These are phyloP conservation scores for Acidomyces sp. DNA, from an alignment of 495 filamentous ascomycete genomes.

Conservation along the genomic window DNA sequence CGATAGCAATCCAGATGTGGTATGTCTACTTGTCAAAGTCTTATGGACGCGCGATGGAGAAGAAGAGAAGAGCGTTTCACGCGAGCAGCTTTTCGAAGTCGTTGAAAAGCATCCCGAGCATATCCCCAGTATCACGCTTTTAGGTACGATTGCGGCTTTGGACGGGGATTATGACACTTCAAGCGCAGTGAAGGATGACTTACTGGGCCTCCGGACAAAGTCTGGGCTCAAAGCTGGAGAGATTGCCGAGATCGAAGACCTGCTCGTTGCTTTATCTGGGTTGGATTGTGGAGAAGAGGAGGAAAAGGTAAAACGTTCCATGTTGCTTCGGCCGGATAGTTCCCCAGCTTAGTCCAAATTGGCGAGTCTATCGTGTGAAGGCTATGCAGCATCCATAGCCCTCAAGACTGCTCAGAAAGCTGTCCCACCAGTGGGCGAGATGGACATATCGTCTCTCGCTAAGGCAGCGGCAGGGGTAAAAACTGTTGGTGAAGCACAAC, in stretches of 20 bases:
- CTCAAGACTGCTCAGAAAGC: slow-evolving; percentile 59
- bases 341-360: slow-evolving; percentile 28
- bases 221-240: slow-evolving; percentile 39
- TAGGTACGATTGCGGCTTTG: slow-evolving; percentile 70
- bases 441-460: slow-evolving; percentile 57
- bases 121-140: slow-evolving; percentile 58
- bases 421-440: slow-evolving; percentile 53
- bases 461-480: slow-evolving; percentile 65
- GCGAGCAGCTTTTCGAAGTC: slow-evolving; percentile 65
- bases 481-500: slow-evolving; percentile 56
- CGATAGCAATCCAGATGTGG: slow-evolving; percentile 63
- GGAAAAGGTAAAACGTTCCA: slow-evolving; percentile 9
- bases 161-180: slow-evolving; percentile 65
- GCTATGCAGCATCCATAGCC: slow-evolving; percentile 65
- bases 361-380: slow-evolving; percentile 37
- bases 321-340: slow-evolving; percentile 5
- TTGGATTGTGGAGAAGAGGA: slow-evolving; percentile 27
- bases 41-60: slow-evolving; percentile 81
- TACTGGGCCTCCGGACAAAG: slow-evolving; percentile 54
- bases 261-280: slow-evolving; percentile 43
- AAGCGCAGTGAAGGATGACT: slow-evolving; percentile 67
- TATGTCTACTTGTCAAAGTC: slow-evolving; percentile 81
- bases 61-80: slow-evolving; percentile 58
- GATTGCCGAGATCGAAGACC: slow-evolving; percentile 40
- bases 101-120: slow-evolving; percentile 62